Base-by-base conservation (phyloP, 164 flowering plant species). In the Hamamelis virginiana region DNA sequence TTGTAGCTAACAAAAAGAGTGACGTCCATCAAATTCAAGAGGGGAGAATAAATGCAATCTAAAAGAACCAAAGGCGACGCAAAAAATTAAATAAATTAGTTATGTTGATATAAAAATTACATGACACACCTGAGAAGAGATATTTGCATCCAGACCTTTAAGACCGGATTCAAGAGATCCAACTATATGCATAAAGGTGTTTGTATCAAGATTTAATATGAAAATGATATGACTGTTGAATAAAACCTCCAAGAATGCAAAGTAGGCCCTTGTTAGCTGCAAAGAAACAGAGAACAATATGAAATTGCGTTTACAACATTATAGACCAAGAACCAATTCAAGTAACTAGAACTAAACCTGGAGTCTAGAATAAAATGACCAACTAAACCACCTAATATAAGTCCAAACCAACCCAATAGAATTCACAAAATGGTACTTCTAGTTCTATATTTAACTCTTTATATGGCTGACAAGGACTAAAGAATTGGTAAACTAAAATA, bases 101-200 rank as follows among this genome's bases (percentile, higher is more conserved):
- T 33, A 33, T 6, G 6, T 33, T 33, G 2, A 33, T 33, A 33
- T 33, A 33, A 33, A 33, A 33, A 33, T 33, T 33, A 62, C 11
- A 19, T 15, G 11, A 69, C 76, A 55, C 23, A 91, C 99, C 97
- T 95, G 97, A n/a, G 97, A 82, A 52, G 97, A 92, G 74, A 92
- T 95, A 75, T 67, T 83, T 45, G 89, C 52, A 78, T 95, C 97
- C 48, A 95, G 77, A 59, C 91, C 94, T 81, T 90, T 92, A 41
- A 95, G 86, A 58, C 99, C 99, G 68, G 97, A 91, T 82, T 91
- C 99, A 69, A 95, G 94, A 26, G 99, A 92, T 50, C 94, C 94
- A 79, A 87, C 94, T 23, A 95, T 81, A 77, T 87, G 95, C 88
- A 84, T 84, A 65, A 95, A 95, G 70, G 97, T 91, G 77, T 68